A percentile compares a stretch with the other conserved stretches of the same genome.
phyloP scores from a whole-genome alignment of 805 yeast species.

The Torulaspora franciscae region DNA sequence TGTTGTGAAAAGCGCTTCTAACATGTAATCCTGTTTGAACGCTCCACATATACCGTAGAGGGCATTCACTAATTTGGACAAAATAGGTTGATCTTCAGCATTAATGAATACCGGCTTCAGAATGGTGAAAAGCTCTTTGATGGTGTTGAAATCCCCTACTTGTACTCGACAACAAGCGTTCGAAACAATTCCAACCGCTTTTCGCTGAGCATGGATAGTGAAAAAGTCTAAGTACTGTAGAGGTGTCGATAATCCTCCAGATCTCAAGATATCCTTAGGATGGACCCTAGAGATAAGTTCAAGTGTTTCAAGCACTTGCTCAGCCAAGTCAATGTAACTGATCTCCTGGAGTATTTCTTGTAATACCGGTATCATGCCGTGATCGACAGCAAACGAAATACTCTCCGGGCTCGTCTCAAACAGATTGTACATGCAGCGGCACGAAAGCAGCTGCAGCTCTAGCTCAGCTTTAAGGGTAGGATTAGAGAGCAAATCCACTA shows the following conservation, averaged over 20 bases:
- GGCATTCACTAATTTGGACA: conserved; percentile 21
- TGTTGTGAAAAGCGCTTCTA: conserved; percentile 24
- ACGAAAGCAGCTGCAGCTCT: conserved; percentile 77
- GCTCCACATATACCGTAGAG: conserved; percentile 29
- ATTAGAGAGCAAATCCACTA: conserved; percentile 55
- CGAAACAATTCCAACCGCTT: conserved; percentile 68
- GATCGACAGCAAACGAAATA: conserved; percentile 55
- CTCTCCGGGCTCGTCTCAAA: conserved; percentile 69
- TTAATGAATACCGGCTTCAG: conserved; percentile 51
- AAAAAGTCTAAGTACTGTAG: conserved; percentile 79
- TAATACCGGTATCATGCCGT: conserved; percentile 62
- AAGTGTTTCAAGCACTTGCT: conserved; percentile 75
- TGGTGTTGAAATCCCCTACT: conserved; percentile 40
- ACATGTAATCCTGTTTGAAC: conserved; percentile 15
- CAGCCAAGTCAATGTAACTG: conserved; percentile 84
- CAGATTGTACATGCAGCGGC: conserved; percentile 77
- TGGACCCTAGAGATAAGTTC: conserved; percentile 59
- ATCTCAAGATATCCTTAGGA: conserved; percentile 48
- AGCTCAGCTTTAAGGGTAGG: conserved; percentile 56
- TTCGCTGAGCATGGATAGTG: conserved; percentile 82
- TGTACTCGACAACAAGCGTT: conserved; percentile 55
- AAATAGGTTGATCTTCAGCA: conserved; percentile 45
- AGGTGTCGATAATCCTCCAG: conserved; percentile 59
- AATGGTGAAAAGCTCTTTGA: conserved; percentile 54
- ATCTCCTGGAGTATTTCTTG: conserved; percentile 66